These are phyloP conservation scores for Barbatosphaeria neglecta DNA, from an alignment of 495 filamentous ascomycete species.

Conservation along the genomic window DNA sequence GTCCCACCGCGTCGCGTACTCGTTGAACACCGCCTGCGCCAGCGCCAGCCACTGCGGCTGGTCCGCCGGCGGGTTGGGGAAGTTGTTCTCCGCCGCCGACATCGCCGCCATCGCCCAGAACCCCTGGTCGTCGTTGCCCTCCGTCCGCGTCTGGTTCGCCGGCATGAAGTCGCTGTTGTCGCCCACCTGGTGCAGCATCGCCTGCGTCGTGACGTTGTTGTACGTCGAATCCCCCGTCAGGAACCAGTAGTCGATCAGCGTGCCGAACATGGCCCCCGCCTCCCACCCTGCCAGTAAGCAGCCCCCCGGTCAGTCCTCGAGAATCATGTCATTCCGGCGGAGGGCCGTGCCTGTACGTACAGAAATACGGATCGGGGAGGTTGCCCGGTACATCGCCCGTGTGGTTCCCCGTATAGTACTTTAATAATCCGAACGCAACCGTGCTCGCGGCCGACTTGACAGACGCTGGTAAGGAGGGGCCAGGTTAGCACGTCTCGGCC, in stretches of 20 bases:
- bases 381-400: conserved; percentile 63
- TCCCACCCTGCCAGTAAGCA: conserved; percentile 53
- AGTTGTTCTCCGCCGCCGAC: conserved; percentile 69
- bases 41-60: conserved; percentile 68
- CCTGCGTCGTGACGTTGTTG: conserved; percentile 57
- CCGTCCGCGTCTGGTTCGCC: conserved; percentile 61
- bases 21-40: conserved; percentile 69
- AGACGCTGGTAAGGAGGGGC: conserved; percentile 17
- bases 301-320: too few species aligned
- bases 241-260: conserved; percentile 73
- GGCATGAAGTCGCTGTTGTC: conserved; percentile 65
- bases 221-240: conserved; percentile 67
- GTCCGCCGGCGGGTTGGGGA: conserved; percentile 49
- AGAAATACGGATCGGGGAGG: conserved; percentile 66
- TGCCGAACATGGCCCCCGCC: conserved; percentile 62
- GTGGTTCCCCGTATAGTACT: conserved; percentile 58
- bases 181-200: conserved; percentile 58
- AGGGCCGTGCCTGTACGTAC: conserved; percentile 11
- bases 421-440: conserved; percentile 32
- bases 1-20: conserved; percentile 59
- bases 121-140: conserved; percentile 76
- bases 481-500: neutral
- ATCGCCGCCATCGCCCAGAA: conserved; percentile 82
- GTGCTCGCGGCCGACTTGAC: conserved; percentile 31
- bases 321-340: conserved; percentile 4